Conservation (phyloP, 352 stramenopile species). For the Globisporangium cylindrosporum region DNA sequence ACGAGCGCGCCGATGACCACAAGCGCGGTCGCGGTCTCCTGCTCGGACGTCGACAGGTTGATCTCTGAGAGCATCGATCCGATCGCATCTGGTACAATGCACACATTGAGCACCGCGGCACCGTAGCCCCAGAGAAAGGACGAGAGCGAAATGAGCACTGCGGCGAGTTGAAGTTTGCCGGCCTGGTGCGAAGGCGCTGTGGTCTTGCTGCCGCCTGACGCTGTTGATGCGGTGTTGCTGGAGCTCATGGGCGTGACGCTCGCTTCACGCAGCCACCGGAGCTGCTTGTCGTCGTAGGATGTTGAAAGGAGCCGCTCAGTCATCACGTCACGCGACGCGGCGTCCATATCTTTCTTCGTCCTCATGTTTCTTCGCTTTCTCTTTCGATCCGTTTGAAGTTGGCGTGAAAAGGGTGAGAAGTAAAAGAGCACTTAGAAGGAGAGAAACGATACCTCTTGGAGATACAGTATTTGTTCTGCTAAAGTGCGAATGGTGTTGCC, state of each 20-base stretch:
- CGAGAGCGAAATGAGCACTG: constrained; percentile 63
- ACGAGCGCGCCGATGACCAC: constrained; percentile 70
- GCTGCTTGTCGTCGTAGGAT: constrained; percentile 12
- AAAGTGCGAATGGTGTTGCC: background rate
- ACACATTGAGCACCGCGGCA: constrained; percentile 71
- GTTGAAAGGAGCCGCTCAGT: constrained; percentile 39
- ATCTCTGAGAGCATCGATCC: constrained; percentile 74
- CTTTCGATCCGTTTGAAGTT: background rate
- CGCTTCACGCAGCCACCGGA: constrained; percentile 15
- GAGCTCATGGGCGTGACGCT: constrained; percentile 11
- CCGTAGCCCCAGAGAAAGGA: constrained; percentile 83
- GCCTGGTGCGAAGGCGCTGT: background rate
- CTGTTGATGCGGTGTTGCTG: background rate
- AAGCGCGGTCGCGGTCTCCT: constrained; percentile 72
- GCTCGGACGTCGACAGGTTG: constrained; percentile 64
- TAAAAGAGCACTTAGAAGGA: background rate
- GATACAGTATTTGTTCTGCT: background rate
- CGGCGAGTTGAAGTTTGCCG: constrained; percentile 40
- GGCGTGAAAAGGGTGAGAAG: background rate
- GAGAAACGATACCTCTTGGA: background rate
- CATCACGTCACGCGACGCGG: constrained; percentile 19
- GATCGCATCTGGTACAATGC: constrained; percentile 65
- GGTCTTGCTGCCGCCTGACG: background rate
- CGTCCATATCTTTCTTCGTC: constrained; percentile 21
- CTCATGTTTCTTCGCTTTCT: constrained; percentile 16